phyloP scores from a whole-genome alignment of 2,329 filamentous ascomycete genomes.

The Didymella sp. region DNA sequence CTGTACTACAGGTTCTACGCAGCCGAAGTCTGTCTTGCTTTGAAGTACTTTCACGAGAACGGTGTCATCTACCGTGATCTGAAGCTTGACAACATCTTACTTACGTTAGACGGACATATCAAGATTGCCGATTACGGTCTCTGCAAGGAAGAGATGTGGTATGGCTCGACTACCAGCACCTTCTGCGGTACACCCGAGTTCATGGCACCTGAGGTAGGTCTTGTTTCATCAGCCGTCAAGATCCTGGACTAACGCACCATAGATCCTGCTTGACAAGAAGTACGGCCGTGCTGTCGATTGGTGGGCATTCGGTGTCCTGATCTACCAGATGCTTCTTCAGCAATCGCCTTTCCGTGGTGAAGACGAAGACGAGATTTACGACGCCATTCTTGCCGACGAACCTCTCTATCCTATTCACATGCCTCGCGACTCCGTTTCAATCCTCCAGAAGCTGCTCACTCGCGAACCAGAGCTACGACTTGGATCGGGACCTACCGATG shows the following conservation, averaged over 20 bases:
- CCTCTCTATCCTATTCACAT: slow-evolving; percentile 98
- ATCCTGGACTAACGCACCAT: background rate
- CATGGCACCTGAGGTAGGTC: slow-evolving; percentile 89
- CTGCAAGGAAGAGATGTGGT: slow-evolving; percentile 99
- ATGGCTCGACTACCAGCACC: slow-evolving; percentile 92
- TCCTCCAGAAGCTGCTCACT: slow-evolving; percentile 94
- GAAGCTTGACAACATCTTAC: slow-evolving; percentile 86
- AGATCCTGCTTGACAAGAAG: slow-evolving; percentile 98
- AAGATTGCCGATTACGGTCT: slow-evolving; percentile 99
- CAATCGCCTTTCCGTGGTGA: slow-evolving; percentile 98
- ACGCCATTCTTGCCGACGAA: slow-evolving; percentile 96
- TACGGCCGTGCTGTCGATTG: slow-evolving; percentile 97
- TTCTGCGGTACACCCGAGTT: slow-evolving; percentile 99
- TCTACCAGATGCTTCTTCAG: slow-evolving; percentile 99
- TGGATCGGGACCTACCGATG: slow-evolving; percentile 93
- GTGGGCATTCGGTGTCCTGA: slow-evolving; percentile 99
- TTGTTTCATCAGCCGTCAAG: too few species aligned
- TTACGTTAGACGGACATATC: slow-evolving; percentile 95
- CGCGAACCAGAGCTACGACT: slow-evolving; percentile 92
- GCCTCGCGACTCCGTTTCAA: slow-evolving; percentile 96
- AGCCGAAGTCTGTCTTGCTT: slow-evolving; percentile 91
- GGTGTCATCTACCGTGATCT: slow-evolving; percentile 93
- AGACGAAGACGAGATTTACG: slow-evolving; percentile 99
- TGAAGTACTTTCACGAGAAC: slow-evolving; percentile 99
- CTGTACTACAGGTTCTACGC: slow-evolving; percentile 78